Conservation (phyloP, 495 filamentous ascomycete genomes). For the Elasticomyces elasticus region DNA sequence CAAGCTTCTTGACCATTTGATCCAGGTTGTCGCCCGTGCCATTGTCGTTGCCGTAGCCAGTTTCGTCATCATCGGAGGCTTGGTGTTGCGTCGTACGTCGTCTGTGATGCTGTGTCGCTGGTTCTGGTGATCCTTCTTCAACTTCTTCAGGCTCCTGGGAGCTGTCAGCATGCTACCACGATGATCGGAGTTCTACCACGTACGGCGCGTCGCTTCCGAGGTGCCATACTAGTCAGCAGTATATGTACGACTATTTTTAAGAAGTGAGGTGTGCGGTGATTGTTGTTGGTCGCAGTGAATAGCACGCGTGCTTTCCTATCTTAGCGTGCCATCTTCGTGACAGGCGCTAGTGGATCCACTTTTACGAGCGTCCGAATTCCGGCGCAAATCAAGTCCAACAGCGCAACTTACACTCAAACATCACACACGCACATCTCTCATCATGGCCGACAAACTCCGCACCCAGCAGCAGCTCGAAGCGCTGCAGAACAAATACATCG, state of each 20-base stretch:
- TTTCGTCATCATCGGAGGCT: slow-evolving; percentile 2
- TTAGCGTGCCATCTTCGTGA: no score
- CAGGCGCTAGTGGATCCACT: no score
- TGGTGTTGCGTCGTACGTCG: slow-evolving; percentile 1
- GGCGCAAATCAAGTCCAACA: no score
- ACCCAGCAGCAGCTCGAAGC: slow-evolving; percentile 94
- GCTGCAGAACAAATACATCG: slow-evolving; percentile 86
- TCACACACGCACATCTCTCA: no score
- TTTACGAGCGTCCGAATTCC: no score
- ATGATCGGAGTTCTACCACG: background rate
- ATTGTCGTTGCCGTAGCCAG: background rate
- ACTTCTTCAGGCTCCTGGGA: background rate
- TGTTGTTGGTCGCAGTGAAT: no score
- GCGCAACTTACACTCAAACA: background rate
- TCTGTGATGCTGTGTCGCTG: slow-evolving; percentile 15
- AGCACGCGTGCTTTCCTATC: no score
- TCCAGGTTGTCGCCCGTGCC: slow-evolving; percentile 38
- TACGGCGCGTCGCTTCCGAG: slow-evolving; percentile 7
- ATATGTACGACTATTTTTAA: no score
- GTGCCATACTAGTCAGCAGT: no score
- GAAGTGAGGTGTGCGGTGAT: no score
- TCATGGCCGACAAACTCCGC: slow-evolving; percentile 96
- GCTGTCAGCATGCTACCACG: background rate
- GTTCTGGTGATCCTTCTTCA: slow-evolving; percentile 9
- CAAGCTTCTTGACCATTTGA: slow-evolving; percentile 75